phyloP scores from a whole-genome alignment of 2,329 filamentous ascomycete genomes.

The Fusarium citri region DNA sequence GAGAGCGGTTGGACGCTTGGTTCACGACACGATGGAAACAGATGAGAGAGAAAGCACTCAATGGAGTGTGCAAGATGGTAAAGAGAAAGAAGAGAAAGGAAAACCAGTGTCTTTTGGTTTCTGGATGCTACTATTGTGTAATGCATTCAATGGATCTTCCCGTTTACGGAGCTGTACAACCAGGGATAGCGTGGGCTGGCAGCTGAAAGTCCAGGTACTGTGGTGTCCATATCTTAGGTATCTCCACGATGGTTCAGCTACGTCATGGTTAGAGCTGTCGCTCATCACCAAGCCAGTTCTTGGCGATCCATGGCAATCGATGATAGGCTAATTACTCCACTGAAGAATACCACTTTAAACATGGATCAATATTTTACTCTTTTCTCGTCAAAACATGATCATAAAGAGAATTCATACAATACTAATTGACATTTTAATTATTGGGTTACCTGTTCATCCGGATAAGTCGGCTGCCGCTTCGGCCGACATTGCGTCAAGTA shows the following conservation, averaged over 20 bases:
- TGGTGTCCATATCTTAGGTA: no score
- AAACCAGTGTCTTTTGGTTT: neutral
- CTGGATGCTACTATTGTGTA: slow-evolving; percentile 21
- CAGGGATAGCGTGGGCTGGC: slow-evolving; percentile 12
- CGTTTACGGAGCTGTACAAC: slow-evolving; percentile 31
- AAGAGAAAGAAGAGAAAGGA: slow-evolving; percentile 1
- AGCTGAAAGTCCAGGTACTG: slow-evolving; percentile 4
- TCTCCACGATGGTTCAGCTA: slow-evolving; percentile 15
- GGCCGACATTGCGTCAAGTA: slow-evolving; percentile 15
- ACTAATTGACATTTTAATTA: neutral
- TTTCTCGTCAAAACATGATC: neutral
- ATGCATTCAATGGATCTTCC: slow-evolving; percentile 30
- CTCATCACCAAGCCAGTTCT: slow-evolving; percentile 28
- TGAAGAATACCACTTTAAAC: slow-evolving; percentile 7
- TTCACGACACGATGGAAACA: slow-evolving; percentile 25
- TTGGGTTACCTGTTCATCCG: neutral
- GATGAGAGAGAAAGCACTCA: slow-evolving; percentile 15
- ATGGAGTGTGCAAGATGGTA: slow-evolving; percentile 9
- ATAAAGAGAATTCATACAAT: neutral
- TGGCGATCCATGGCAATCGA: slow-evolving; percentile 33
- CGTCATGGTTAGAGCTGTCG: slow-evolving; percentile 32
- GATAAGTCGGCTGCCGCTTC: slow-evolving; percentile 27
- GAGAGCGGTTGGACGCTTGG: slow-evolving; percentile 11
- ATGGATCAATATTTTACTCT: neutral
- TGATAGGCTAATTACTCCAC: slow-evolving; percentile 36